phyloP scores from a whole-genome alignment of 176 grass and related monocot species.

The Carex cristatella region DNA sequence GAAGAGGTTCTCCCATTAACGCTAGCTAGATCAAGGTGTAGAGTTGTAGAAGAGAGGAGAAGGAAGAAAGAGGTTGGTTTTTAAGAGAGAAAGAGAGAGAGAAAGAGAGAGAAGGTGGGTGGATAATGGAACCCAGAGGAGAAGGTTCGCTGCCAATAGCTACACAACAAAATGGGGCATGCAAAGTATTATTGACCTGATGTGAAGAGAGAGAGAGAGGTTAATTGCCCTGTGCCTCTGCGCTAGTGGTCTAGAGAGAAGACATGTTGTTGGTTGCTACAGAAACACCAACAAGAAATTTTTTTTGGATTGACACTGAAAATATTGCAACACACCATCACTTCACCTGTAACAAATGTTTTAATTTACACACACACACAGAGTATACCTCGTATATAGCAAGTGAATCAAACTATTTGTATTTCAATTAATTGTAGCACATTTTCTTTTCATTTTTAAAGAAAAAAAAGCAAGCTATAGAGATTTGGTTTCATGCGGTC shows the following conservation, averaged over 20 bases:
- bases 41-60: neutral
- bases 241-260: constrained; percentile 10
- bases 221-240: constrained; percentile 8
- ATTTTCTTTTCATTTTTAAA: neutral
- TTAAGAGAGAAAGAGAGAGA: neutral
- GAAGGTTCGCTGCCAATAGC: constrained; percentile 86
- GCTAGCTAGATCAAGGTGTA: constrained; percentile 20
- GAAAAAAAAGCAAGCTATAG: neutral
- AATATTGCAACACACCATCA: neutral
- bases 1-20: constrained; percentile 38
- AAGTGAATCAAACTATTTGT: neutral
- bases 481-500: neutral
- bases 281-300: constrained; percentile 11
- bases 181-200: constrained; percentile 63
- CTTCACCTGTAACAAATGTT: neutral
- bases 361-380: neutral
- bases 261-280: constrained; percentile 33
- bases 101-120: constrained; percentile 34
- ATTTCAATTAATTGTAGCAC: neutral
- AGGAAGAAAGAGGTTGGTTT: neutral
- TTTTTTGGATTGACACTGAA: constrained; percentile 13
- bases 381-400: neutral
- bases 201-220: constrained; percentile 18
- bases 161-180: constrained; percentile 59
- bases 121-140: constrained; percentile 39